Percentiles rank a stretch among this genome's conserved stretches.
phyloP scores from a whole-genome alignment of 192 early-diverging fungal species.

The Pilaira anomala region DNA sequence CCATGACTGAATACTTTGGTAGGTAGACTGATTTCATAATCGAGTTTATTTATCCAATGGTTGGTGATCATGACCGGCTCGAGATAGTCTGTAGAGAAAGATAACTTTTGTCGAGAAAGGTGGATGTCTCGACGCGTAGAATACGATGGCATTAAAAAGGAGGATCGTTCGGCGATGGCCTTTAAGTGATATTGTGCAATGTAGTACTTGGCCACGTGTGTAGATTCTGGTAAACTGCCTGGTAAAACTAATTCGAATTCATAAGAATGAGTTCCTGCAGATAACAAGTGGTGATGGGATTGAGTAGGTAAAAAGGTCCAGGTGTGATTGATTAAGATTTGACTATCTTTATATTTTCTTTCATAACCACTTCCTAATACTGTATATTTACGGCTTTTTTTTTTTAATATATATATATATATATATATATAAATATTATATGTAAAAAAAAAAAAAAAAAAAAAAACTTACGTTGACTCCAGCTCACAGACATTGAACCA shows the following conservation, averaged over 20 bases:
- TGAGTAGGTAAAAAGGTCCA: conserved; percentile 49
- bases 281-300: conserved; percentile 28
- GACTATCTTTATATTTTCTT: conserved; percentile 25
- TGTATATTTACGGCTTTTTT: background rate
- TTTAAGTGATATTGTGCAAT: conserved; percentile 47
- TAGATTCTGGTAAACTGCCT: conserved; percentile 57
- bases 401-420: background rate
- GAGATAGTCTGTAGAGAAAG: conserved; percentile 38
- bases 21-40: conserved; percentile 52
- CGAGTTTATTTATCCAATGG: conserved; percentile 48
- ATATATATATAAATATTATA: conserved; percentile 3
- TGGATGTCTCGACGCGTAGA: conserved; percentile 29
- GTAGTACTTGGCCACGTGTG: conserved; percentile 43
- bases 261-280: conserved; percentile 36
- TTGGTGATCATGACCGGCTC: conserved; percentile 46
- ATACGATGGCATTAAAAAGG: conserved; percentile 48
- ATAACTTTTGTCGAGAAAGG: conserved; percentile 42
- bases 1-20: conserved; percentile 49
- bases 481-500: conserved; percentile 45
- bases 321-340: conserved; percentile 41
- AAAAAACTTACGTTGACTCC: conserved; percentile 39
- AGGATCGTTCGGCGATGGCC: conserved; percentile 48
- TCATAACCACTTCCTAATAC: background rate
- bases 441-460: no score
- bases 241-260: conserved; percentile 53